Conservation (phyloP, 176 grass and related monocot genomes). For the Aegilops speltoides region DNA sequence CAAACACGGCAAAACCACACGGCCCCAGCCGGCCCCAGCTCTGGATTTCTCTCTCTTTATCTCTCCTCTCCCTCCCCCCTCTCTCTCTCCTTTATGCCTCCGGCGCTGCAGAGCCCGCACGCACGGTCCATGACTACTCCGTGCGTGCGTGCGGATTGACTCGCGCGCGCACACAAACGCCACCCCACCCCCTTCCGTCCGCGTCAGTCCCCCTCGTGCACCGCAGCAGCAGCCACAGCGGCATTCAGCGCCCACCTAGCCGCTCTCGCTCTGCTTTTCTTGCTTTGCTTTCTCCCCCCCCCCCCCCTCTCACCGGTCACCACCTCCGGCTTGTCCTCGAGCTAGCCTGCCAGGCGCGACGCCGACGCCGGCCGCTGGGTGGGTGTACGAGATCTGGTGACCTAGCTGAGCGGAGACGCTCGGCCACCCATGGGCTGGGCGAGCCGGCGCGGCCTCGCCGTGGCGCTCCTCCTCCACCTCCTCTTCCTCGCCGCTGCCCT, state of each 20-base stretch:
- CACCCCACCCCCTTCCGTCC: background rate
- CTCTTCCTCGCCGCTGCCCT: slow-evolving; percentile 2
- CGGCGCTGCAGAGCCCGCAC: background rate
- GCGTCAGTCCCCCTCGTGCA: background rate
- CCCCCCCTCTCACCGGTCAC: background rate
- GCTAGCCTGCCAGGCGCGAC: background rate
- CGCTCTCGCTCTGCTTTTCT: background rate
- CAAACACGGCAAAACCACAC: background rate
- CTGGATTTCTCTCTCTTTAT: background rate
- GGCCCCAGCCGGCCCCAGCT: background rate
- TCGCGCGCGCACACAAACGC: background rate
- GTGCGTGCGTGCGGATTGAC: slow-evolving; percentile 37
- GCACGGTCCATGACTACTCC: background rate
- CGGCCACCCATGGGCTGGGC: slow-evolving; percentile 24
- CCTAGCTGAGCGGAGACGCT: too few relatives aligned
- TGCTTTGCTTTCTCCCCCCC: background rate
- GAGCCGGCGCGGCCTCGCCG: slow-evolving; percentile 15
- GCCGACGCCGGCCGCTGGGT: background rate
- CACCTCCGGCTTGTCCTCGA: background rate
- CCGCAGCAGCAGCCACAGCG: background rate
- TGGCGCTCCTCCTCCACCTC: slow-evolving; percentile 23
- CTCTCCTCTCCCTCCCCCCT: too few relatives aligned
- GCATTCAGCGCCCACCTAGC: background rate
- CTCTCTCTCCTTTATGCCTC: background rate
- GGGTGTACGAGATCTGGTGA: background rate